A percentile compares a stretch with the other conserved stretches of the same genome.
phyloP scores from a whole-genome alignment of 1,139 yeast species.

The Magnusiomyces tetraspermus region DNA sequence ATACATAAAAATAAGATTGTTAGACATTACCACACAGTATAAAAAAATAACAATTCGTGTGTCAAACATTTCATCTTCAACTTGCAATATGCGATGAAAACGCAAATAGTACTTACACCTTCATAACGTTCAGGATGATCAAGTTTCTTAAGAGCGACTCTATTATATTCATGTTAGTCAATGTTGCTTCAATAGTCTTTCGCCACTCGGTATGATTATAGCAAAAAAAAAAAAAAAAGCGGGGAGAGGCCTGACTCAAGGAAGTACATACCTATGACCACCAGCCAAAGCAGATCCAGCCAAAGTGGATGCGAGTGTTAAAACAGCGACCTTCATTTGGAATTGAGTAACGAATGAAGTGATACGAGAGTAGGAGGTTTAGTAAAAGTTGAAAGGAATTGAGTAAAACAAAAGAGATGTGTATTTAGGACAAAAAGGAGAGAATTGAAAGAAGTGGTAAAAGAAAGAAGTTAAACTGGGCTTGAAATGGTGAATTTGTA shows the following conservation, averaged over 20 bases:
- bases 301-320: slow-evolving; percentile 45
- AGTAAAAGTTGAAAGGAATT: neutral
- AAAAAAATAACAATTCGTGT: neutral
- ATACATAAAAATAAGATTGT: neutral
- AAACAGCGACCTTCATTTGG: slow-evolving; percentile 20
- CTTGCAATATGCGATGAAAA: neutral
- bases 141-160: slow-evolving; percentile 5
- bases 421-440: neutral
- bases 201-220: neutral
- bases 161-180: neutral
- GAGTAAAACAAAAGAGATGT: neutral
- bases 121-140: slow-evolving; percentile 1
- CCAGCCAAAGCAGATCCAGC: slow-evolving; percentile 42
- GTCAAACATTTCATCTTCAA: neutral
- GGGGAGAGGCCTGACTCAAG: neutral
- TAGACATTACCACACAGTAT: neutral
- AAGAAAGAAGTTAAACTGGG: neutral
- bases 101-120: neutral
- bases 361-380: no score
- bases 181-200: neutral
- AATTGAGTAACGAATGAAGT: no score
- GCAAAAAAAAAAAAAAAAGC: slow-evolving; percentile 3
- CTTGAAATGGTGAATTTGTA: neutral
- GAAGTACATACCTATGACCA: slow-evolving; percentile 27
- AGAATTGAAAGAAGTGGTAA: neutral